Base-by-base conservation (phyloP, 768 basidiomycete genomes). In the Pleurotus citrinopileatus region DNA sequence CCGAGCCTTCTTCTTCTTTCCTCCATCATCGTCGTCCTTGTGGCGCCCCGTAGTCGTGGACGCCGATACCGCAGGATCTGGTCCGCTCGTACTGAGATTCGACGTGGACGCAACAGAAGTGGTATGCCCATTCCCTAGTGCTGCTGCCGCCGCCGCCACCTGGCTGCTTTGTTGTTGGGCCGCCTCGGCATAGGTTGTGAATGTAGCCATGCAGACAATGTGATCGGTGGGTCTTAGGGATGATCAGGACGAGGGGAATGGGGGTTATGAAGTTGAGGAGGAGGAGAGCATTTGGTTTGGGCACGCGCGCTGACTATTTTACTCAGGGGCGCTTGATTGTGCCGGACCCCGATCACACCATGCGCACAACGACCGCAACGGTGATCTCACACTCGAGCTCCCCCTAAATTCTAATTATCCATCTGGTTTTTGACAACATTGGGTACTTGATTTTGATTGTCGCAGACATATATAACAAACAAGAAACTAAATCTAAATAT, bases 1-100 rank as follows among this genome's bases (percentile, higher is more conserved):
- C 70, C 89, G 91, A 9, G 82, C 63, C 15, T 72, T 69, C 61
- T 81, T 80, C 69, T 79, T 76, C 63, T 76, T 77, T 61, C 74
- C 76, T 2, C 70, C 69, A 9, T 58, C 64, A 40, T 73, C 74
- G 23, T 76, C 73, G 56, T 62, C 73, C 59, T 54, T 69, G 66
- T 13, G 34, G 48, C 34, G 32, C 15, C 34, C 38, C 7, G 12
- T 19, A 6, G 13, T 13, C 29, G 29, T 13, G 7, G 29, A 32
- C 29, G 42, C 42, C 8, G 26, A 25, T 26, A 26, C n/a, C 25
- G 45, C 20, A 27, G n/a, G 32, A 3, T 51, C 19, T n/a, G 48
- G 15, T 7, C 34, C 48, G 12, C 12, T 51, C 19, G 29, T 37
- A n/a, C 13, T 40, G 13, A 7, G 10, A n/a, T 13, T 25, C n/a